phyloP scores from a whole-genome alignment of 805 yeast genomes.

The Groenewaldozyma salmanticensis region DNA sequence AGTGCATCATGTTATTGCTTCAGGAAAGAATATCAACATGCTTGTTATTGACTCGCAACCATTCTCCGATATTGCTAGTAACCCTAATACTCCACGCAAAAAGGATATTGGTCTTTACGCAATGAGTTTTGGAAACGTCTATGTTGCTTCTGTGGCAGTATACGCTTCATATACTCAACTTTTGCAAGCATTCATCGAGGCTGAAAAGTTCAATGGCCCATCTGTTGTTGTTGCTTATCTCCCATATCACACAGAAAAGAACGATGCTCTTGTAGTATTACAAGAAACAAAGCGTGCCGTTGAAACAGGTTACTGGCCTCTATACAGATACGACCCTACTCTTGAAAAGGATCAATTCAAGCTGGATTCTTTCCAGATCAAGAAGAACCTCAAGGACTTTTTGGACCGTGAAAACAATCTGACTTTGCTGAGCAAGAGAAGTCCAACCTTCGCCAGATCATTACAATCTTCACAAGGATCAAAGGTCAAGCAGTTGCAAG shows the following conservation, averaged over 20 bases:
- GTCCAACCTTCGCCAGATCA: conserved; percentile 71
- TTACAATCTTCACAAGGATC: conserved; percentile 54
- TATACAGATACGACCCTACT: conserved; percentile 74
- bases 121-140: conserved; percentile 81
- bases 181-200: conserved; percentile 79
- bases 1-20: conserved; percentile 71
- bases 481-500: conserved; percentile 49
- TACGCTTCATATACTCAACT: conserved; percentile 92
- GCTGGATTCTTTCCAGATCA: conserved; percentile 75
- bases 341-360: conserved; percentile 47
- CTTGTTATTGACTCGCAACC: conserved; percentile 84
- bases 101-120: conserved; percentile 92
- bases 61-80: conserved; percentile 28
- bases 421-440: conserved; percentile 58
- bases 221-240: conserved; percentile 84
- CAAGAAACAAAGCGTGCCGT: conserved; percentile 85
- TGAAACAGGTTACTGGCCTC: conserved; percentile 94
- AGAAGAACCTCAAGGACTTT: conserved; percentile 66
- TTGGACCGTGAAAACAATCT: conserved; percentile 85
- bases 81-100: conserved; percentile 41
- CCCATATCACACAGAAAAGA: conserved; percentile 55
- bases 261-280: conserved; percentile 62
- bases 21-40: conserved; percentile 71
- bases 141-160: conserved; percentile 90
- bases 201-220: conserved; percentile 83